Percentiles rank a stretch among this genome's conserved stretches.
These are phyloP conservation scores for Umbelopsis isabellina DNA, from an alignment of 192 early-diverging fungal species.

Conservation along the genomic window DNA sequence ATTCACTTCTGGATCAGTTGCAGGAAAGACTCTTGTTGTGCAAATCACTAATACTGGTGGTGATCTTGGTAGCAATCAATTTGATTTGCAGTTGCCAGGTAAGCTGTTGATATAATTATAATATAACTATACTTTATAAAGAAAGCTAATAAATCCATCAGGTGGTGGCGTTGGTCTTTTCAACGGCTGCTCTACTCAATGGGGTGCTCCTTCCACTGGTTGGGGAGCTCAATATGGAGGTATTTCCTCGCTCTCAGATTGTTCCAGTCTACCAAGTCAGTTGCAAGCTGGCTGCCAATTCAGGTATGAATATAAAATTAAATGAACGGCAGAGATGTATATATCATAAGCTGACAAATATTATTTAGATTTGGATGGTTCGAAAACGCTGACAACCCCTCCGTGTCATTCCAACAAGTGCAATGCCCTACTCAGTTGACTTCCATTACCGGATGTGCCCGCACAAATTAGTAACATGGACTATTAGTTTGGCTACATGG, in stretches of 20 bases:
- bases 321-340: neutral
- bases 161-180: conserved; percentile 38
- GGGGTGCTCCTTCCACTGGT: conserved; percentile 14
- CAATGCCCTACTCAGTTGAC: conserved; percentile 23
- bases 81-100: conserved; percentile 33
- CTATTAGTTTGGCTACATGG: too few relatives aligned
- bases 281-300: conserved; percentile 35
- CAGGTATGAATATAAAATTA: neutral
- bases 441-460: conserved; percentile 24
- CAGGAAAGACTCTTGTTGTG: conserved; percentile 32
- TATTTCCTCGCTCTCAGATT: conserved; percentile 17
- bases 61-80: conserved; percentile 25
- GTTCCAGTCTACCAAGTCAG: conserved; percentile 21
- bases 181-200: conserved; percentile 30
- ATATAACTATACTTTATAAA: too few relatives aligned
- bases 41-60: conserved; percentile 36
- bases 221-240: conserved; percentile 33
- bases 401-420: conserved; percentile 29
- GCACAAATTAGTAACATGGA: neutral
- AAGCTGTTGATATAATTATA: too few relatives aligned
- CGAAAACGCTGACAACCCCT: conserved; percentile 30
- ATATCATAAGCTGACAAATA: neutral
- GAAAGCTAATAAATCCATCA: too few relatives aligned
- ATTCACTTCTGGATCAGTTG: conserved; percentile 23
- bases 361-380: conserved; percentile 30